Evolutionary conservation across 257 asterid species (phyloP), one percentile per base, ranked within the genome.

Genomic region (Fraxinus excelsior): DNA sequence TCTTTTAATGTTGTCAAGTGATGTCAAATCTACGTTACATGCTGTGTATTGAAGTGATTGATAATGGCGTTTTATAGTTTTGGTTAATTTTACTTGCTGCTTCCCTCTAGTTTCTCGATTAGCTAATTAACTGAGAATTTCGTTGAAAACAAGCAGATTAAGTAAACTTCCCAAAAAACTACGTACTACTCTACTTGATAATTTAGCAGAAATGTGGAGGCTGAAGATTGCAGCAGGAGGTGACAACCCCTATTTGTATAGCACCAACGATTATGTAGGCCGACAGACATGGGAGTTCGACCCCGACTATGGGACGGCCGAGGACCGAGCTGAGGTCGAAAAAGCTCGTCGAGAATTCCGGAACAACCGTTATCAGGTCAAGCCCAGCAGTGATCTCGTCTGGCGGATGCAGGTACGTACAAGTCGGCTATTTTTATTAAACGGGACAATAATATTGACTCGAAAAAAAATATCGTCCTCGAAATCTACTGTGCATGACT

Each of bases 201-300:
- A 40, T 10, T 40, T 40, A 40, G 3, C 14, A 40, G 46, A 40
- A 40, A 79, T 79, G 82, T 79, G 82, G 82, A 79, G 74, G 46
- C 79, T 79, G 53, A 79, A 79, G 74, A 73, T 67, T n/a, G 82
- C 78, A 3, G 78, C 16, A 26, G 78, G 78, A 65, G 82, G 14
- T n/a, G 49, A 72, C 68, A n/a, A 77, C 38, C 78, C 78, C 7
- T 65, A 46, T 72, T 67, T 79, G 44, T 72, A 38, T 46, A 79
- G 78, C 70, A 74, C 78, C 53, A 79, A 79, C 65, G 37, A 79
- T 60, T 74, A 79, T 21, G 74, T 72, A 7, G 82, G 82, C 1
- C 49, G 82, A 29, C 82, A 79, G 74, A 73, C 68, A 3, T 79
- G 82, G 82, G 82, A 79, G 64, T 79, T 79, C 62, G 82, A 79